Percentiles rank a stretch among this genome's conserved stretches.
Conservation (phyloP, 352 stramenopile genomes). For the Globisporangium echinulatum region DNA sequence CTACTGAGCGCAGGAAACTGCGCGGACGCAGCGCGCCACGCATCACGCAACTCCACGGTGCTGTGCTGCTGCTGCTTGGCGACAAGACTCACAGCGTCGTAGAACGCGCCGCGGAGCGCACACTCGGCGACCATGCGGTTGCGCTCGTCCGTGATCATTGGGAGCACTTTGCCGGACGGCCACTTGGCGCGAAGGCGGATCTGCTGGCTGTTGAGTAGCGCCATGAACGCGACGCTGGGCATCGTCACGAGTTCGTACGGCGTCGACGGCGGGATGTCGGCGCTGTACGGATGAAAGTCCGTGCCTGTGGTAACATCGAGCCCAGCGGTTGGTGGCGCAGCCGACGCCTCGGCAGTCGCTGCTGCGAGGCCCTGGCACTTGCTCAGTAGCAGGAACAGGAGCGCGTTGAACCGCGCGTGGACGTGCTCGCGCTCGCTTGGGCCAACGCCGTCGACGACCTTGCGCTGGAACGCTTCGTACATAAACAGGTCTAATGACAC, state of each 20-base stretch:
- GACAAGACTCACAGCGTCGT: constrained; percentile 27
- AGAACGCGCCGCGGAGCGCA: constrained; percentile 27
- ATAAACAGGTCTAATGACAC: constrained; percentile 45
- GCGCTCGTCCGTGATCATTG: constrained; percentile 50
- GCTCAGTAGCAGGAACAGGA: constrained; percentile 34
- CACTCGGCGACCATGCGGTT: constrained; percentile 47
- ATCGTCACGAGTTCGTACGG: constrained; percentile 50
- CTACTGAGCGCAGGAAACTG: constrained; percentile 35
- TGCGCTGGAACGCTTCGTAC: constrained; percentile 53
- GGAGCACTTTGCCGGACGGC: constrained; percentile 31
- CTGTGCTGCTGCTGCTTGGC: constrained; percentile 34
- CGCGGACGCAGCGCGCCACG: constrained; percentile 26
- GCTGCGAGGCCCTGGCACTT: constrained; percentile 29
- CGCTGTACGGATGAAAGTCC: constrained; percentile 34
- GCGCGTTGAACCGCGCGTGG: constrained; percentile 33
- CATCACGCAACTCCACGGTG: constrained; percentile 22
- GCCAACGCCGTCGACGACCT: constrained; percentile 33
- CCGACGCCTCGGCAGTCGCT: constrained; percentile 26
- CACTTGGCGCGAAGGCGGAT: constrained; percentile 35
- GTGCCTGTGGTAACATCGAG: background rate
- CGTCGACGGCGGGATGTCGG: constrained; percentile 37
- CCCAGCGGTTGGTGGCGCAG: constrained; percentile 7
- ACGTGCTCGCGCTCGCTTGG: constrained; percentile 28
- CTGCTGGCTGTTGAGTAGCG: constrained; percentile 41
- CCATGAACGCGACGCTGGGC: constrained; percentile 42